Percentiles rank a stretch among this genome's conserved stretches.
Evolutionary conservation across 345 rosid species (phyloP).

Genomic region (Erodium maritimum): DNA sequence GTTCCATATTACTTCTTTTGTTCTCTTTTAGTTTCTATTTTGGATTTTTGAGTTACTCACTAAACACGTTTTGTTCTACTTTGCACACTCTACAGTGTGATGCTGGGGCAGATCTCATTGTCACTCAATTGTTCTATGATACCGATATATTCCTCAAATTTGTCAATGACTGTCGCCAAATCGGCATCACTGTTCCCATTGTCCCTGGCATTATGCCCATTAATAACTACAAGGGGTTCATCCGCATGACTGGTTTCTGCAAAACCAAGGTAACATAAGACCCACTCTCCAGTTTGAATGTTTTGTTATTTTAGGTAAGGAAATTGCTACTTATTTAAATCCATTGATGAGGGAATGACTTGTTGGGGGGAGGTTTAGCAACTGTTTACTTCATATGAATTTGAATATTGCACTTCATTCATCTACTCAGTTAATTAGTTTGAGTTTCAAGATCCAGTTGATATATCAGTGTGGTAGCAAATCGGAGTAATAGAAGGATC

Average conservation of each 20-base stretch:
- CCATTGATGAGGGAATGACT: neutral
- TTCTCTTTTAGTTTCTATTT: neutral
- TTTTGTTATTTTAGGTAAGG: neutral
- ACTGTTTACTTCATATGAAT: neutral
- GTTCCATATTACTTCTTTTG: slow-evolving; percentile 14
- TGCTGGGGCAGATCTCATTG: slow-evolving; percentile 90
- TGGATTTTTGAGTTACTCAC: neutral
- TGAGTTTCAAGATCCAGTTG: neutral
- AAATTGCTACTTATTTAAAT: neutral
- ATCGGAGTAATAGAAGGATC: neutral
- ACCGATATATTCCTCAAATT: slow-evolving; percentile 87
- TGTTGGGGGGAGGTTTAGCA: neutral
- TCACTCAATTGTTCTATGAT: slow-evolving; percentile 83
- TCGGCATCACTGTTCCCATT: slow-evolving; percentile 73
- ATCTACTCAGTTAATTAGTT: neutral
- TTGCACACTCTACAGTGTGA: slow-evolving; percentile 38
- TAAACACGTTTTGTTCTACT: neutral
- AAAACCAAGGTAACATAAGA: slow-evolving; percentile 55
- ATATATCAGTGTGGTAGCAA: neutral
- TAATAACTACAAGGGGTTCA: slow-evolving; percentile 78
- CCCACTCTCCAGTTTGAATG: neutral
- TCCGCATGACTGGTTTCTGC: slow-evolving; percentile 93
- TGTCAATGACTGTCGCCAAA: slow-evolving; percentile 83
- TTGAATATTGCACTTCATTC: neutral
- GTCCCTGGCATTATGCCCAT: slow-evolving; percentile 98